Base-by-base conservation (phyloP, 129 eudicot genomes). In the Escallonia rubra region DNA sequence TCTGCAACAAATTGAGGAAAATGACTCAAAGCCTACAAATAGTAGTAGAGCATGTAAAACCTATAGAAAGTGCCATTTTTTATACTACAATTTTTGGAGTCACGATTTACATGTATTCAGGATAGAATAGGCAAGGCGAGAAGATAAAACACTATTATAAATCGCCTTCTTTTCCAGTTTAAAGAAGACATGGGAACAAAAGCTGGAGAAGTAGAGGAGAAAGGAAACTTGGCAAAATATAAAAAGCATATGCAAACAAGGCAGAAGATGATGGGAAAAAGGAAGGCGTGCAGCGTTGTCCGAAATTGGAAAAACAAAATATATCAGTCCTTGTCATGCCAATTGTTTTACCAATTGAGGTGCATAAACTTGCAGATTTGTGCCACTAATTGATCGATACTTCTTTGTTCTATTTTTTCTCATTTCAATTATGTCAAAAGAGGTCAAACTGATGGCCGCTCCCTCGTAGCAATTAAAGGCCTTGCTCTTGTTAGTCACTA, bases 1-100 rank as follows among this genome's bases (percentile, higher is more conserved):
- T 77, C 98, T 89, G 90, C 75, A 78, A 72, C 1, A 23, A 23
- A 23, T 23, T 23, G 34, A 23, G 34, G 34, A 23, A 23, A 23
- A 23, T 23, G 34, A 23, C 34, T 56, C 9, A 3, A 56, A 9
- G 60, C 14, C 8, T 56, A 56, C 23, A 56, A 16, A 56, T 10
- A 56, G 60, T n/a, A 56, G 13, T n/a, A 56, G 16, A 6, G 7
- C 43, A 59, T 59, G 45, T 59, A 5, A 59, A 52, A 59, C 63
- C 63, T 2, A 52, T 52, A 7, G 44, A 34, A 43, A 59, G 41
- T 59, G 38, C 39, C 44, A 6, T 38, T 8, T 23, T 23, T 10
- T 12, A 52, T 3, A 12, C 4, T 10, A 5, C n/a, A 52, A 52
- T 13, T 52, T 52, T 10, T 49, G 9, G n/a, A 52, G 16, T n/a